These are phyloP conservation scores for Ulvella scutata DNA, from an alignment of 139 green algal genomes.

Conservation along the genomic window DNA sequence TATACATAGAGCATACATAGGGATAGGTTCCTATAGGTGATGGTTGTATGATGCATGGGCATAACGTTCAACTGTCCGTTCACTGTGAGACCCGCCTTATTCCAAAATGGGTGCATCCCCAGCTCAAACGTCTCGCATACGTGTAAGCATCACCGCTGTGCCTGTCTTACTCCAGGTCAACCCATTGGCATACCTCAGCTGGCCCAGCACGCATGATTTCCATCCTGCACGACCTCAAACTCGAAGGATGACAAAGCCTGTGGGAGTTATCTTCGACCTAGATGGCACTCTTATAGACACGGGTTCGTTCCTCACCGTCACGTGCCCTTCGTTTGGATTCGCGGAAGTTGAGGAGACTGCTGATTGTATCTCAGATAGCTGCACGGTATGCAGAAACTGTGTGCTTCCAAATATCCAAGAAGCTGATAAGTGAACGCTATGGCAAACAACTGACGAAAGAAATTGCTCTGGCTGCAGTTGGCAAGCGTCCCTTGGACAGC, in stretches of 20 bases:
- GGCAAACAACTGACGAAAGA: slow-evolving; percentile 19
- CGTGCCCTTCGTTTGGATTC: background rate
- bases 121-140: too few relatives aligned
- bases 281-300: slow-evolving; percentile 70
- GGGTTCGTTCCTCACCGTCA: slow-evolving; percentile 12
- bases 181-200: too few relatives aligned
- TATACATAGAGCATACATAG: too few relatives aligned
- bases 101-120: too few relatives aligned
- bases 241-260: background rate
- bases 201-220: too few relatives aligned
- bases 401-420: background rate
- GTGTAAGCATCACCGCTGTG: too few relatives aligned
- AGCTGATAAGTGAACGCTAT: background rate
- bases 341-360: background rate
- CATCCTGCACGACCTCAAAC: too few relatives aligned
- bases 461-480: slow-evolving; percentile 19
- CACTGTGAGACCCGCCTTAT: too few relatives aligned
- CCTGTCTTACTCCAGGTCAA: too few relatives aligned
- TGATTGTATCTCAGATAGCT: background rate
- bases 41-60: too few relatives aligned
- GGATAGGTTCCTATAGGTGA: too few relatives aligned
- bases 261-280: slow-evolving; percentile 60
- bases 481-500: slow-evolving; percentile 56
- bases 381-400: background rate
- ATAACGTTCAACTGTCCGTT: too few relatives aligned